phyloP scores from a whole-genome alignment of 371 early-diverging fungal genomes.

The Dentiscutata heterogama region DNA sequence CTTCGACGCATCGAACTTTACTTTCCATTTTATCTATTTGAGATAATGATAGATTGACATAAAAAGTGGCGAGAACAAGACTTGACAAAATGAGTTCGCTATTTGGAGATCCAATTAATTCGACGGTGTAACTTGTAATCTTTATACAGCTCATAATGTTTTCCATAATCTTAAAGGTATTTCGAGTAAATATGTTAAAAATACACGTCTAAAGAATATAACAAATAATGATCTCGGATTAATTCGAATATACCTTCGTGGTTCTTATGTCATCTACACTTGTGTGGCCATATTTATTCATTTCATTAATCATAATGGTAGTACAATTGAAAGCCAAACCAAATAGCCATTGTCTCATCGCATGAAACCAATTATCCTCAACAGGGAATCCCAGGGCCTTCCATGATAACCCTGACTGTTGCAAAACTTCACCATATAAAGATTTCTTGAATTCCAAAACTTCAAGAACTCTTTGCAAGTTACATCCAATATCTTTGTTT shows the following conservation, averaged over 20 bases:
- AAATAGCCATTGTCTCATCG: constrained; percentile 14
- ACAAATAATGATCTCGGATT: constrained; percentile 16
- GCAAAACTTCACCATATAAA: constrained; percentile 34
- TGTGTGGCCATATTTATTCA: constrained; percentile 12
- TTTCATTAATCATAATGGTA: constrained; percentile 9
- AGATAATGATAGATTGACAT: constrained; percentile 20
- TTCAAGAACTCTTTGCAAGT: constrained; percentile 11
- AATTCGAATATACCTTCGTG: constrained; percentile 6
- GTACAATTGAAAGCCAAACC: constrained; percentile 9
- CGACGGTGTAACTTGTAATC: constrained; percentile 5
- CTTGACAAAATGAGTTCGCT: constrained; percentile 9
- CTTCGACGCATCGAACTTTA: constrained; percentile 27
- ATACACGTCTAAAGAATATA: not conserved
- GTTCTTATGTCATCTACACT: not conserved
- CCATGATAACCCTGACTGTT: constrained; percentile 23
- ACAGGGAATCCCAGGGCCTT: constrained; percentile 7
- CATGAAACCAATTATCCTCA: constrained; percentile 1
- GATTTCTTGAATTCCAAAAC: constrained; percentile 31
- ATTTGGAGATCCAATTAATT: constrained; percentile 12
- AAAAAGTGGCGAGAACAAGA: constrained; percentile 14
- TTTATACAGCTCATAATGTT: constrained; percentile 21
- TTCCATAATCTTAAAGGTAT: constrained; percentile 8
- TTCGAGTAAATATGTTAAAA: not conserved
- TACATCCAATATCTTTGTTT: constrained; percentile 1
- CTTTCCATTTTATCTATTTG: constrained; percentile 35